phyloP scores from a whole-genome alignment of 495 filamentous ascomycete genomes.

The Penicillium maclennaniae region DNA sequence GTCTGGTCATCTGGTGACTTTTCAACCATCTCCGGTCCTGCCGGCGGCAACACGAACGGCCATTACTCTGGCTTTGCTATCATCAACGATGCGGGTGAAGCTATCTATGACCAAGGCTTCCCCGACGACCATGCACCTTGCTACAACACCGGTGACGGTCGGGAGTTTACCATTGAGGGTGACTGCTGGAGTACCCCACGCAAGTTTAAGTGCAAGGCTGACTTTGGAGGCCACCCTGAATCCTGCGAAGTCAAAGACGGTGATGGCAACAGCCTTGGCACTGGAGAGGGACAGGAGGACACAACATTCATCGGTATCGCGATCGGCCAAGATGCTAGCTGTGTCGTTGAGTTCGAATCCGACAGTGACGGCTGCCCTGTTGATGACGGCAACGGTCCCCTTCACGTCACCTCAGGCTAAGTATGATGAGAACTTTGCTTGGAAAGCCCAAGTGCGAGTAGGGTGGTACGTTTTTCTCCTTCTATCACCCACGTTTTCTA shows the following conservation, averaged over 20 bases:
- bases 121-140: constrained; percentile 15
- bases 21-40: constrained; percentile 14
- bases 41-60: constrained; percentile 13
- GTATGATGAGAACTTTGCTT: not conserved
- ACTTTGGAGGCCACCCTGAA: constrained; percentile 18
- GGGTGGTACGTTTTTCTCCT: too few species aligned
- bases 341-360: constrained; percentile 18
- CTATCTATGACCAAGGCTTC: constrained; percentile 15
- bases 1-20: constrained; percentile 17
- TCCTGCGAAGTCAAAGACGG: constrained; percentile 18
- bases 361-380: constrained; percentile 16
- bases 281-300: constrained; percentile 11
- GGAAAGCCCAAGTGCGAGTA: not conserved
- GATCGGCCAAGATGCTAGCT: constrained; percentile 17
- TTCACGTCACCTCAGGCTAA: constrained; percentile 15
- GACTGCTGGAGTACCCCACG: constrained; percentile 19
- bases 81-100: constrained; percentile 14
- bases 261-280: constrained; percentile 15
- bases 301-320: constrained; percentile 19
- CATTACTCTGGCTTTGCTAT: constrained; percentile 16
- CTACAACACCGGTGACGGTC: constrained; percentile 18
- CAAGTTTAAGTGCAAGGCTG: constrained; percentile 15
- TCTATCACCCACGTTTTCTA: too few species aligned
- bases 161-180: constrained; percentile 21
- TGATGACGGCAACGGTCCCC: constrained; percentile 20